Evolutionary conservation across 1,284 basidiomycete genomes (phyloP).

Genomic region (Naganishia sp.): DNA sequence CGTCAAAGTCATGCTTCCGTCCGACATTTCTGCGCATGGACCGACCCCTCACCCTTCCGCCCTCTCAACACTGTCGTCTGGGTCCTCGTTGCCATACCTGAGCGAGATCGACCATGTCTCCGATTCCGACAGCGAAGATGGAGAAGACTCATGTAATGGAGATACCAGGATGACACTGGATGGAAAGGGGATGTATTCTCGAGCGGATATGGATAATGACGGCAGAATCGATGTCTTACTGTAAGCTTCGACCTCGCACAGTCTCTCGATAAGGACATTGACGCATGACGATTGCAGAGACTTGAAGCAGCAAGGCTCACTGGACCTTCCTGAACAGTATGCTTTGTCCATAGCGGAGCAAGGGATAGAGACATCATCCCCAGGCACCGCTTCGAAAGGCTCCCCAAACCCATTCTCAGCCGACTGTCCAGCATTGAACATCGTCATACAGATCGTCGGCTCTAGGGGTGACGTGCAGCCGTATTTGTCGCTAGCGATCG

Average conservation of each 20-base stretch:
- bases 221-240: slow-evolving; percentile 51
- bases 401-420: slow-evolving; percentile 51
- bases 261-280: background rate
- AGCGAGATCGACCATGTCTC: slow-evolving; percentile 2
- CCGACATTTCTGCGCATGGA: background rate
- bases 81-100: background rate
- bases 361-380: slow-evolving; percentile 45
- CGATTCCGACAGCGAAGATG: slow-evolving; percentile 1
- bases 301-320: slow-evolving; percentile 50
- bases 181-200: slow-evolving; percentile 42
- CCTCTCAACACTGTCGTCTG: background rate
- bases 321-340: slow-evolving; percentile 59
- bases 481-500: slow-evolving; percentile 65
- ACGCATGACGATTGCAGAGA: background rate
- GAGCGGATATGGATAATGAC: slow-evolving; percentile 43
- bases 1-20: background rate
- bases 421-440: slow-evolving; percentile 59
- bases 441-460: slow-evolving; percentile 67
- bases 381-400: background rate
- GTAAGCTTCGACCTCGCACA: slow-evolving; percentile 11
- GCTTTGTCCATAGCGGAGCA: slow-evolving; percentile 59
- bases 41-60: background rate
- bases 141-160: no score
- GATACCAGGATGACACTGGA: slow-evolving; percentile 4
- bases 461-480: slow-evolving; percentile 68